Percentiles rank a stretch among this genome's conserved stretches.
Evolutionary conservation across 139 green algal genomes (phyloP).

Genomic region (Deuterostichococcus epilithicus): DNA sequence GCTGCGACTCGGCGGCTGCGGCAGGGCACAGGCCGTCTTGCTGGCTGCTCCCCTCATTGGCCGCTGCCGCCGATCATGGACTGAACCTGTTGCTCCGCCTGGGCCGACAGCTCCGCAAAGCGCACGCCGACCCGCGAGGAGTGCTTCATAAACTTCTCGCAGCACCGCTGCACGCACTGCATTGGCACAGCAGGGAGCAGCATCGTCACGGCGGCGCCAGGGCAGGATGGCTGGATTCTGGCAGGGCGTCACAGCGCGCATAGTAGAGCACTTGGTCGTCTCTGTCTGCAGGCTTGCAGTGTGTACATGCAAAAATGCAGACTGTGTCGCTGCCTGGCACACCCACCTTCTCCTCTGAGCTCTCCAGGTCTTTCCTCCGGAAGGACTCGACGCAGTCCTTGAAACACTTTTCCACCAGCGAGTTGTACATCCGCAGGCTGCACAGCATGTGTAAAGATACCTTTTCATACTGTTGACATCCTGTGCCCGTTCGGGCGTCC

Average conservation of each 20-base stretch:
- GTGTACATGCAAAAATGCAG: background rate
- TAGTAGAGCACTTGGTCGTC: too few species aligned
- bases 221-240: too few species aligned
- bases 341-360: constrained; percentile 85
- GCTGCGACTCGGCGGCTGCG: too few species aligned
- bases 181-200: too few species aligned
- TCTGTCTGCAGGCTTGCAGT: background rate
- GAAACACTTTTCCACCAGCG: constrained; percentile 93
- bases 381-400: constrained; percentile 90
- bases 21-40: too few species aligned
- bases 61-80: constrained; percentile 12
- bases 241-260: too few species aligned
- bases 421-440: constrained; percentile 97
- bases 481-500: background rate
- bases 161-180: constrained; percentile 89
- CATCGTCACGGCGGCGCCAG: too few species aligned
- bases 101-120: constrained; percentile 76
- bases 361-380: constrained; percentile 84
- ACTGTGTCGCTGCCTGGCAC: background rate
- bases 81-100: constrained; percentile 50
- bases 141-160: constrained; percentile 96
- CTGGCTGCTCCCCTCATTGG: background rate
- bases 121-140: constrained; percentile 78
- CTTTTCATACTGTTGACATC: background rate
- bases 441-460: background rate